Conservation (phyloP, 1,284 basidiomycete species). For the Cryptococcus sp. region DNA sequence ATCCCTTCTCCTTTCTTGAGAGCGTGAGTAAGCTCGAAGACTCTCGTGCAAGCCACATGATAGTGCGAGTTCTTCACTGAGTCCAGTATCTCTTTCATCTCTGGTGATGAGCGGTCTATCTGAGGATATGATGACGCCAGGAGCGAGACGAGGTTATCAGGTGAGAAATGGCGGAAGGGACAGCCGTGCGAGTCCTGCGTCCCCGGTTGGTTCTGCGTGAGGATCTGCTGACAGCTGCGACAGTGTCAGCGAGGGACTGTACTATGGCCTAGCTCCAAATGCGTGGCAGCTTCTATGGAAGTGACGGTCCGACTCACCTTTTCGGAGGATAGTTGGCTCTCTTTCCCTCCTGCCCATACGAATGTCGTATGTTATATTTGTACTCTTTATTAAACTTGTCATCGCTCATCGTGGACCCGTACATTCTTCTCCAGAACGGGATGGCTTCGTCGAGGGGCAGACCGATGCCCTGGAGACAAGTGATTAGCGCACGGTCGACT, state of each 20-base stretch:
- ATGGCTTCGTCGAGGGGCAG: slow-evolving; percentile 94
- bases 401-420: slow-evolving; percentile 71
- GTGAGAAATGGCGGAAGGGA: slow-evolving; percentile 88
- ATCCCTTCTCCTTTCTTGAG: slow-evolving; percentile 88
- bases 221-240: slow-evolving; percentile 83
- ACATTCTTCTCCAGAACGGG: slow-evolving; percentile 89
- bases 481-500: background rate
- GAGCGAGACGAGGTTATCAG: slow-evolving; percentile 78
- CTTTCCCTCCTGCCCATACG: slow-evolving; percentile 91
- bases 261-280: background rate
- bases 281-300: background rate
- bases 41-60: slow-evolving; percentile 94
- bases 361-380: slow-evolving; percentile 96
- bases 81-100: slow-evolving; percentile 83
- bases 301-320: slow-evolving; percentile 59
- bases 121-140: slow-evolving; percentile 68
- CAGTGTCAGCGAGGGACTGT: background rate
- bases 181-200: slow-evolving; percentile 83
- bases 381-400: slow-evolving; percentile 99
- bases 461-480: slow-evolving; percentile 71
- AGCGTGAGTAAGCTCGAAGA: slow-evolving; percentile 94
- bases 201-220: slow-evolving; percentile 74
- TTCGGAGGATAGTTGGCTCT: slow-evolving; percentile 92
- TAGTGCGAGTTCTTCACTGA: slow-evolving; percentile 82
- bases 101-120: slow-evolving; percentile 63